These are phyloP conservation scores for Gamsiella multidivaricata DNA, from an alignment of 192 early-diverging fungal species.

Conservation along the genomic window DNA sequence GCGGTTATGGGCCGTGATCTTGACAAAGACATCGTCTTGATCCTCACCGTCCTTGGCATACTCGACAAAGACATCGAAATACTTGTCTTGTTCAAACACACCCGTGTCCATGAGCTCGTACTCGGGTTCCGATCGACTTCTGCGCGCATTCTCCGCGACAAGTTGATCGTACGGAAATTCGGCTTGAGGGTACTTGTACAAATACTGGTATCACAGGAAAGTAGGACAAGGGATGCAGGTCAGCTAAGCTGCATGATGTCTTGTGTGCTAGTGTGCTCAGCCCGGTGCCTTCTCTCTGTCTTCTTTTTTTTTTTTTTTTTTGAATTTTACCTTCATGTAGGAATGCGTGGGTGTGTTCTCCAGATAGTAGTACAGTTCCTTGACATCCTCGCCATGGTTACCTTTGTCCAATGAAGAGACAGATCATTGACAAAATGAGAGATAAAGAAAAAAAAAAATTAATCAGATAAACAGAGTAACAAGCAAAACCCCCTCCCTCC, in stretches of 20 bases:
- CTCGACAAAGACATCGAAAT: conserved; percentile 53
- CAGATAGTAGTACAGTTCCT: conserved; percentile 52
- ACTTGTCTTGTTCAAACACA: conserved; percentile 45
- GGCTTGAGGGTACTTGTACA: conserved; percentile 51
- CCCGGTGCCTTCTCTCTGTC: neutral
- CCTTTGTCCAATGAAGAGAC: too few species aligned
- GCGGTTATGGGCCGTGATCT: conserved; percentile 49
- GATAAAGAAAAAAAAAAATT: neutral
- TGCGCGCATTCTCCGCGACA: conserved; percentile 7
- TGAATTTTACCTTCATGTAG: conserved; percentile 54
- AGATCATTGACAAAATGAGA: too few species aligned
- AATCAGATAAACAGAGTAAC: too few species aligned
- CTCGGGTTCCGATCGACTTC: conserved; percentile 24
- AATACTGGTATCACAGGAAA: conserved; percentile 10
- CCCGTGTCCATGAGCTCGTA: conserved; percentile 47
- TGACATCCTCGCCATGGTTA: conserved; percentile 54
- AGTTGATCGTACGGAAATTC: conserved; percentile 47
- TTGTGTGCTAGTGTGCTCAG: too few species aligned
- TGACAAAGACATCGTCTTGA: conserved; percentile 41
- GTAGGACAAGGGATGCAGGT: too few species aligned
- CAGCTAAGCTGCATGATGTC: too few species aligned
- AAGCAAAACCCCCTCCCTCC: too few species aligned
- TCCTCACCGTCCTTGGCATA: conserved; percentile 47
- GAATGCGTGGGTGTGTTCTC: conserved; percentile 49
- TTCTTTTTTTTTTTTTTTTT: too few species aligned